Base-by-base conservation (phyloP, 305 asterid genomes). In the Ilex paraguariensis region DNA sequence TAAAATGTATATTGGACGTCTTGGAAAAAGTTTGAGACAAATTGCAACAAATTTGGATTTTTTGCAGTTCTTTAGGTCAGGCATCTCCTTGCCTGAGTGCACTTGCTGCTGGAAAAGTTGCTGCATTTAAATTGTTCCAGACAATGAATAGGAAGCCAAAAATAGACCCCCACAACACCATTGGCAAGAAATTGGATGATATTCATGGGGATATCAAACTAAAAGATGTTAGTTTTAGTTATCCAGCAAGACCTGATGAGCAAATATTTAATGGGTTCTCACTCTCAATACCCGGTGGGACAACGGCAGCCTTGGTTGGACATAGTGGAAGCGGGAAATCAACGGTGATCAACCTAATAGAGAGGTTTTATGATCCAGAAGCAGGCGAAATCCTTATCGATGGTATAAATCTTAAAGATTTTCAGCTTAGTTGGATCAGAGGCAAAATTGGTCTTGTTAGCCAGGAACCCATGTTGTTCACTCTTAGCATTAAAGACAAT, bases 261-360 rank as follows among this genome's bases (percentile, higher is more conserved):
- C 64, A 6, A 36, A 68, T 87, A 56, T 83, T 83, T 10, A 36
- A 39, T 7, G 87, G 84, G 0, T 70, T 87, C 11, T 79, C 81
- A 60, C 72, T 87, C 2, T 31, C 8, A 0, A 67, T 87, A 48
- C 78, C 81, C 0, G 74, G 69, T 66, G 93, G 89, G 40, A 81
- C 75, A 12, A 83, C 86, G 7, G 54, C 79, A 8, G 96, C 54
- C 13, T 50, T 50, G 17, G 54, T 50, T 50, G 54, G 54, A 50
- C 14, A 50, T 7, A 50, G 54, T 70, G 94, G 96, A 6, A 78
- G 87, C 57, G 96, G 96, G 8, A 87, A 87, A 70, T 85, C 96
- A 36, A 83, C 83, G 0, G 75, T 87, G 2, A 65, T 85, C 54
- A 87, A 61, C 62, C 81, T 87, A 36, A 71, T 87, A 1, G 82